Evolutionary conservation across 805 yeast genomes (phyloP).

Genomic region (Wickerhamomyces strasburgensis): DNA sequence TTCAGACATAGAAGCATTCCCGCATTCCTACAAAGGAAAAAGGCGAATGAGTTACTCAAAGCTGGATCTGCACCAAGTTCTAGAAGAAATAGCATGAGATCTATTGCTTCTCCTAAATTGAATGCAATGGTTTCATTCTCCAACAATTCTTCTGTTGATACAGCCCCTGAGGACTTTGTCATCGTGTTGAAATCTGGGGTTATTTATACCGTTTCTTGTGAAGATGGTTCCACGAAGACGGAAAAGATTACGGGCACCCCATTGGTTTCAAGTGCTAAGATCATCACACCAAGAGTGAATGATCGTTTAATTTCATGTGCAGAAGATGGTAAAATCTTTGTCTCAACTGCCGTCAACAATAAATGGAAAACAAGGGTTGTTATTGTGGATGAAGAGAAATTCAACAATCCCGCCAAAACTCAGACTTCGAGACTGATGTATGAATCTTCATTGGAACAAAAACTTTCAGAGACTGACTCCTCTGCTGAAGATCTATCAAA

Average conservation of each 20-base stretch:
- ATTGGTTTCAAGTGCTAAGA: constrained; percentile 48
- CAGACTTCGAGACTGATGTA: too few species aligned
- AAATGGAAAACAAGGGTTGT: constrained; percentile 58
- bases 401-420: constrained; percentile 18
- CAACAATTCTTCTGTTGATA: constrained; percentile 19
- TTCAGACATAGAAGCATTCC: constrained; percentile 53
- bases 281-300: constrained; percentile 68
- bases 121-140: constrained; percentile 19
- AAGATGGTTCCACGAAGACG: constrained; percentile 39
- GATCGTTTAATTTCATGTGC: constrained; percentile 61
- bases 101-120: constrained; percentile 23
- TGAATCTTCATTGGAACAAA: too few species aligned
- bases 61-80: constrained; percentile 15
- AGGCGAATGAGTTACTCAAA: constrained; percentile 18
- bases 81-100: constrained; percentile 31
- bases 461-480: not conserved
- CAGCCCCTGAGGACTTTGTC: constrained; percentile 36
- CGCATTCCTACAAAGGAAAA: constrained; percentile 34
- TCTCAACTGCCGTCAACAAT: constrained; percentile 57
- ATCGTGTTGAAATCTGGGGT: constrained; percentile 49
- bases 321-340: constrained; percentile 45
- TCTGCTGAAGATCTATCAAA: not conserved
- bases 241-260: constrained; percentile 28
- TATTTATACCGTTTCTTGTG: constrained; percentile 44
- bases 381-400: constrained; percentile 37